Evolutionary conservation across 306 rosid species (phyloP).

Genomic region (Myrica gale): DNA sequence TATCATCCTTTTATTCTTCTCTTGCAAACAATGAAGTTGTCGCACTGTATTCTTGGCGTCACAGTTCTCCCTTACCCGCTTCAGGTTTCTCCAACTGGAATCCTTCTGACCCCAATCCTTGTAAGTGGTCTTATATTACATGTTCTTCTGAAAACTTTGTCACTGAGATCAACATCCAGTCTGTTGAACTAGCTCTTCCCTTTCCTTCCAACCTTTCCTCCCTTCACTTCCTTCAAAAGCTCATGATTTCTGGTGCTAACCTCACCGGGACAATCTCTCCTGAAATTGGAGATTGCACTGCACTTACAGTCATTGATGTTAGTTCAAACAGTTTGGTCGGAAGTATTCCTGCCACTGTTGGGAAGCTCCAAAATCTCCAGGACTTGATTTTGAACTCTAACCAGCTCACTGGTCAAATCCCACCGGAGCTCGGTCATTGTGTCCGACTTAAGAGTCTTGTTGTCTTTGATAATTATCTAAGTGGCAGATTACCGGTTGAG

Average conservation of each 20-base stretch:
- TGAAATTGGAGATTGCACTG: slow-evolving; percentile 53
- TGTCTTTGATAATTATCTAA: slow-evolving; percentile 59
- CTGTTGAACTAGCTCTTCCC: slow-evolving; percentile 54
- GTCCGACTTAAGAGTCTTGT: slow-evolving; percentile 49
- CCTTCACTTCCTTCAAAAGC: slow-evolving; percentile 53
- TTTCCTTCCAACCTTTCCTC: slow-evolving; percentile 65
- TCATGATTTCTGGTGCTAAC: slow-evolving; percentile 61
- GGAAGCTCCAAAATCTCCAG: slow-evolving; percentile 61
- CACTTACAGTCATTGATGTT: slow-evolving; percentile 53
- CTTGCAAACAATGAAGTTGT: slow-evolving; percentile 47
- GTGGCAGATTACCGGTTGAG: slow-evolving; percentile 53
- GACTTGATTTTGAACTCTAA: slow-evolving; percentile 64
- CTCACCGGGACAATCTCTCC: slow-evolving; percentile 58
- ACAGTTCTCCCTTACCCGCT: slow-evolving; percentile 33
- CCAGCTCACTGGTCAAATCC: slow-evolving; percentile 69
- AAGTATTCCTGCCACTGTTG: slow-evolving; percentile 53
- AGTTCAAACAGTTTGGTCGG: slow-evolving; percentile 71
- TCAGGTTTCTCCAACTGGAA: slow-evolving; percentile 52
- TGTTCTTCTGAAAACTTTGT: slow-evolving; percentile 59
- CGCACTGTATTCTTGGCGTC: slow-evolving; percentile 64
- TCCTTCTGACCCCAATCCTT: slow-evolving; percentile 57
- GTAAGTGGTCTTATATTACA: slow-evolving; percentile 65
- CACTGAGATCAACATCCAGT: slow-evolving; percentile 56
- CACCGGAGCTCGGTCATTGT: slow-evolving; percentile 56
- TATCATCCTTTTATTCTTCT: slow-evolving; percentile 26